A percentile compares a stretch with the other conserved stretches of the same genome.
phyloP scores from a whole-genome alignment of 176 grass and related monocot genomes.

The Paspalum vaginatum region DNA sequence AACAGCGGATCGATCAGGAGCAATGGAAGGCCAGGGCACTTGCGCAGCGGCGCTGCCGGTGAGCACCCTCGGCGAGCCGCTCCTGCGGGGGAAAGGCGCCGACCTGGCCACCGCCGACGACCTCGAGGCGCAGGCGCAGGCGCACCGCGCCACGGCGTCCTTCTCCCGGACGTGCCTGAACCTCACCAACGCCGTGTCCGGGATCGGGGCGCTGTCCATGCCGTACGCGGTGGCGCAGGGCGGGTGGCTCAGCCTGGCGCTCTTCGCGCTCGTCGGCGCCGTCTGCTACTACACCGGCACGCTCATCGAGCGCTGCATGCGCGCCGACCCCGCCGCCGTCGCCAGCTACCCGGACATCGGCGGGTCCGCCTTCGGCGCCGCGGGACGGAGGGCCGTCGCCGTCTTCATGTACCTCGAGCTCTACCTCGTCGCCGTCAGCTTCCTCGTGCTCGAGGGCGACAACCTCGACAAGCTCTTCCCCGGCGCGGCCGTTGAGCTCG shows the following conservation, averaged over 20 bases:
- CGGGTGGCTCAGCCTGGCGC: slow-evolving; percentile 60
- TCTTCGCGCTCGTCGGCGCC: slow-evolving; percentile 50
- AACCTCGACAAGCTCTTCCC: slow-evolving; percentile 57
- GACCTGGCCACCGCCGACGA: slow-evolving; percentile 2
- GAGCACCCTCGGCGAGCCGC: slow-evolving; percentile 8
- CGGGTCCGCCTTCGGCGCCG: slow-evolving; percentile 43
- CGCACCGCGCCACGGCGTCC: slow-evolving; percentile 26
- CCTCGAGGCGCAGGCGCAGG: slow-evolving; percentile 41
- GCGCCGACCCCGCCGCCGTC: slow-evolving; percentile 31
- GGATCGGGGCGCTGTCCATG: slow-evolving; percentile 63
- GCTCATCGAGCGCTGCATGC: slow-evolving; percentile 61
- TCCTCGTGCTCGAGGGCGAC: slow-evolving; percentile 52
- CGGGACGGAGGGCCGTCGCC: slow-evolving; percentile 41
- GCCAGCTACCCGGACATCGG: slow-evolving; percentile 61
- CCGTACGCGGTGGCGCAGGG: slow-evolving; percentile 59
- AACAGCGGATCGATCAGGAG: not conserved
- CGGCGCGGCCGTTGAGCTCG: not conserved
- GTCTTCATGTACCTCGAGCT: slow-evolving; percentile 56
- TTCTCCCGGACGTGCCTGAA: slow-evolving; percentile 63
- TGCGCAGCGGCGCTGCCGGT: not conserved
- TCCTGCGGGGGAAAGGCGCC: not conserved
- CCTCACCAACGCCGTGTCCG: slow-evolving; percentile 10
- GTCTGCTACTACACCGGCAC: slow-evolving; percentile 68
- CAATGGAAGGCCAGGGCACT: slow-evolving; percentile 12
- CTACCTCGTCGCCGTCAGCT: slow-evolving; percentile 50